phyloP scores from a whole-genome alignment of 768 basidiomycete genomes.

The Daedaleopsis nitida region DNA sequence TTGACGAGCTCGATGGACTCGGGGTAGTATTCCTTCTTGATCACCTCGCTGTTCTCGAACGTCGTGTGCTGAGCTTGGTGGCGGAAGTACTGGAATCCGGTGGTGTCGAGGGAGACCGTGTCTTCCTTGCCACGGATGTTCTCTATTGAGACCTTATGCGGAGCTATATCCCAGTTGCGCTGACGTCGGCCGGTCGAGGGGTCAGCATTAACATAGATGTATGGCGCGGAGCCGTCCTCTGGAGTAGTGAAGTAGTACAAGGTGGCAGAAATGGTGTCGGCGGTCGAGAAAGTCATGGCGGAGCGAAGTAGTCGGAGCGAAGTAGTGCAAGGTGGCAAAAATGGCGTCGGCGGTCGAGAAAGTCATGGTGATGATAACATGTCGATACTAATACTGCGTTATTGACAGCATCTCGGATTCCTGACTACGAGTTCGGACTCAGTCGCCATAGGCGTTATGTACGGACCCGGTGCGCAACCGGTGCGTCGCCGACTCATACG shows the following conservation, averaged over 20 bases:
- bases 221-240: constrained; percentile 42
- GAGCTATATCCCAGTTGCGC: constrained; percentile 39
- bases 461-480: too few species aligned
- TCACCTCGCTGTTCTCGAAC: constrained; percentile 54
- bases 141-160: constrained; percentile 41
- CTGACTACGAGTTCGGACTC: too few species aligned
- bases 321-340: constrained; percentile 39
- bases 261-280: constrained; percentile 25
- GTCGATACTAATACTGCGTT: too few species aligned
- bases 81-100: constrained; percentile 51
- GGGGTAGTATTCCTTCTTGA: constrained; percentile 58
- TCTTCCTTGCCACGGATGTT: constrained; percentile 55
- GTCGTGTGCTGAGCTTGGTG: constrained; percentile 44
- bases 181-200: constrained; percentile 28
- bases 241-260: constrained; percentile 42
- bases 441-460: too few species aligned
- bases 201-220: constrained; percentile 37
- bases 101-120: constrained; percentile 45
- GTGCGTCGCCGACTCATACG: too few species aligned
- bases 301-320: too few species aligned
- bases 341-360: constrained; percentile 6
- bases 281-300: not conserved
- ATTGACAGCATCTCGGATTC: too few species aligned
- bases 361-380: not conserved
- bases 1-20: constrained; percentile 65